phyloP scores from a whole-genome alignment of 768 basidiomycete species.

The Polyporus arcularius region DNA sequence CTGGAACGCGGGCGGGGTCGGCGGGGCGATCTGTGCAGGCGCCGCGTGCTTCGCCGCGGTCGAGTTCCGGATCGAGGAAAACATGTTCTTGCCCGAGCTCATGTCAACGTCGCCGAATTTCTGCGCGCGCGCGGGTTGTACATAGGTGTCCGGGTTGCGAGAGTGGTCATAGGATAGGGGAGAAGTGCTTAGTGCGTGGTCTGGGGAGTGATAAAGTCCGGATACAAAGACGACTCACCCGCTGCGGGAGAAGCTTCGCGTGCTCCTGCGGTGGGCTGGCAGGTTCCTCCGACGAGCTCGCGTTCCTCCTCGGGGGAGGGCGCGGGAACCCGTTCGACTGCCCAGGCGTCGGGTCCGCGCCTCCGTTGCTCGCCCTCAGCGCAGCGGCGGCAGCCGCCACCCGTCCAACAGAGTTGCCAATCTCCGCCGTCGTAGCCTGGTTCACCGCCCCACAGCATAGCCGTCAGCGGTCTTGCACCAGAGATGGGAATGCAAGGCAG shows the following conservation, averaged over 20 bases:
- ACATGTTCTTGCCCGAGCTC: slow-evolving; percentile 48
- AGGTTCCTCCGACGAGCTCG: slow-evolving; percentile 22
- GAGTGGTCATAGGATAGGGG: not conserved
- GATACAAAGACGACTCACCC: slow-evolving; percentile 15
- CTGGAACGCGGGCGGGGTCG: slow-evolving; percentile 42
- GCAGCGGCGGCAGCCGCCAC: slow-evolving; percentile 58
- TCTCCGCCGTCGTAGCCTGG: slow-evolving; percentile 35
- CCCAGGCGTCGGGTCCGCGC: slow-evolving; percentile 2
- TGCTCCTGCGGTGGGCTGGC: not conserved
- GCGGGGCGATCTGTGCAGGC: slow-evolving; percentile 36
- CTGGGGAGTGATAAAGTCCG: too few species aligned
- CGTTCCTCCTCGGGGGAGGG: slow-evolving; percentile 24
- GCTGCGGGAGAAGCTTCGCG: slow-evolving; percentile 22
- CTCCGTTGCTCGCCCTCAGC: slow-evolving; percentile 28
- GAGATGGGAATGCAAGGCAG: too few species aligned
- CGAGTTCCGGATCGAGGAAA: slow-evolving; percentile 47
- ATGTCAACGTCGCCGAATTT: slow-evolving; percentile 64
- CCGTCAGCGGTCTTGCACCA: not conserved
- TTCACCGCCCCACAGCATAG: not conserved
- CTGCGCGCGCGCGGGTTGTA: slow-evolving; percentile 32
- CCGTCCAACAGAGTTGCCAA: slow-evolving; percentile 47
- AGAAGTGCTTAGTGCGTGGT: not conserved
- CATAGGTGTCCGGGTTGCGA: not conserved
- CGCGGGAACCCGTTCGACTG: slow-evolving; percentile 23
- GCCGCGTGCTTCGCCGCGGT: slow-evolving; percentile 42